Percentiles rank a stretch among this genome's conserved stretches.
Conservation (phyloP, 2,329 filamentous ascomycete species). For the Pseudogymnoascus verrucosus region DNA sequence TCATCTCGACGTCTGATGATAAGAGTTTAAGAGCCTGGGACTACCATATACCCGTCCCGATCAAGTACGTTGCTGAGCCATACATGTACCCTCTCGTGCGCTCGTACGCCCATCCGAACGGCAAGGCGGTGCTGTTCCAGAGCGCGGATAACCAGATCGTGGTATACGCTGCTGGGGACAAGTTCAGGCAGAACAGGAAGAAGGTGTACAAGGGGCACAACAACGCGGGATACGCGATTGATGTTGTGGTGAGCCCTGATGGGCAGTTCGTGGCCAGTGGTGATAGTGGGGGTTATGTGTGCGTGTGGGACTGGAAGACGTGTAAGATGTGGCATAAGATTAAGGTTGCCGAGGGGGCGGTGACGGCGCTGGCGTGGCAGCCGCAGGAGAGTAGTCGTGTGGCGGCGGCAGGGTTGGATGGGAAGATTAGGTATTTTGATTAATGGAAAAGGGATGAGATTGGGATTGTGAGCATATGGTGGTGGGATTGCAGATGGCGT, state of each 20-base stretch:
- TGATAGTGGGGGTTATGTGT: constrained; percentile 81
- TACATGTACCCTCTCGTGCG: constrained; percentile 97
- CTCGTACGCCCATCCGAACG: constrained; percentile 72
- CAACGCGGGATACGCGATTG: constrained; percentile 87
- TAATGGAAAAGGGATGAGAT: constrained; percentile 32
- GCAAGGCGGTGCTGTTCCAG: constrained; percentile 93
- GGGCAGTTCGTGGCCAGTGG: constrained; percentile 85
- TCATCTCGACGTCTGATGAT: constrained; percentile 97
- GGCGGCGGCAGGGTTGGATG: constrained; percentile 81
- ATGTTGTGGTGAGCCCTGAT: constrained; percentile 80
- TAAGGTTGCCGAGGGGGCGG: constrained; percentile 69
- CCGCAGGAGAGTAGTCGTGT: constrained; percentile 96
- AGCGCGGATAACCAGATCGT: constrained; percentile 93
- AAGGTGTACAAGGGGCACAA: constrained; percentile 96
- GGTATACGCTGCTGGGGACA: constrained; percentile 89
- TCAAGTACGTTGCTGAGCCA: constrained; percentile 95
- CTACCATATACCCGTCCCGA: constrained; percentile 95
- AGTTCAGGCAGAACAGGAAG: constrained; percentile 95
- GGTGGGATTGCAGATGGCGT: constrained; percentile 11
- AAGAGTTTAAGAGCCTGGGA: constrained; percentile 96
- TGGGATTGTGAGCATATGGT: neutral
- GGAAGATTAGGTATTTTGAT: constrained; percentile 89
- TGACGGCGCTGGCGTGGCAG: constrained; percentile 90
- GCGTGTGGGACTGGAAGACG: constrained; percentile 99
- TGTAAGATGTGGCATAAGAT: constrained; percentile 99